Evolutionary conservation across 2,329 filamentous ascomycete species (phyloP), one percentile per base, ranked within the genome.

Genomic region (Ophiocordyceps camponoti-saundersi): DNA sequence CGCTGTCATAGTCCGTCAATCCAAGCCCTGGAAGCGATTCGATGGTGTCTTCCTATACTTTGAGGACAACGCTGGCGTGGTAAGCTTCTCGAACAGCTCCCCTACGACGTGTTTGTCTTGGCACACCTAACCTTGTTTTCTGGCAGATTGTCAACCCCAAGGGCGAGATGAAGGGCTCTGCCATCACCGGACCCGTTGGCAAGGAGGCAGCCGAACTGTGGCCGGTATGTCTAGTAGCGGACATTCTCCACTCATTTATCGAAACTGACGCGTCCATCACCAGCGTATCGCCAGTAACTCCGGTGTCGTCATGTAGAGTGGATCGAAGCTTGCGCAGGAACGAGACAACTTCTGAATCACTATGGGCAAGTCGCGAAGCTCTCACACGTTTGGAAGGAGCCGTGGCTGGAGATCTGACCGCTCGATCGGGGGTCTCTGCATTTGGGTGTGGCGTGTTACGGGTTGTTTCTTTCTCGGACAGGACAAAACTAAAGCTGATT

Each of bases 111-210:
- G 15, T 8, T 15, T 8, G 6, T 40, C 23, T 42, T 12, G 20
- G 21, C 18, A 13, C 10, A 43, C n/a, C 11, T n/a, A 12, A 15
- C n/a, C n/a, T n/a, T n/a, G n/a, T 15, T 5, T 20, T 34, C 62
- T 10, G 26, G 30, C 64, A 92, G 85, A 98, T 98, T 65, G 92
- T 98, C 79, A 98, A 98, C 80, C 88, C 90, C 72, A 98, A 98
- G 85, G 92, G 92, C 75, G 92, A 98, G 78, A 98, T 98, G 92
- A 98, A 98, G 85, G 92, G 92, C 67, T 95, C 88, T 57, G 92
- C 92, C 70, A 98, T 98, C 70, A 98, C 92, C 61, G 92, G 92
- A 61, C 92, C 92, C 62, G 90, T 98, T 66, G 92, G 90, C 71
- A 98, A 98, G 84, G 92, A 98, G 77, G 92, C 92, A 68, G 92